Evolutionary conservation across 805 yeast genomes (phyloP), one percentile per base, ranked within the genome.

Genomic region (Hanseniaspora osmophila): DNA sequence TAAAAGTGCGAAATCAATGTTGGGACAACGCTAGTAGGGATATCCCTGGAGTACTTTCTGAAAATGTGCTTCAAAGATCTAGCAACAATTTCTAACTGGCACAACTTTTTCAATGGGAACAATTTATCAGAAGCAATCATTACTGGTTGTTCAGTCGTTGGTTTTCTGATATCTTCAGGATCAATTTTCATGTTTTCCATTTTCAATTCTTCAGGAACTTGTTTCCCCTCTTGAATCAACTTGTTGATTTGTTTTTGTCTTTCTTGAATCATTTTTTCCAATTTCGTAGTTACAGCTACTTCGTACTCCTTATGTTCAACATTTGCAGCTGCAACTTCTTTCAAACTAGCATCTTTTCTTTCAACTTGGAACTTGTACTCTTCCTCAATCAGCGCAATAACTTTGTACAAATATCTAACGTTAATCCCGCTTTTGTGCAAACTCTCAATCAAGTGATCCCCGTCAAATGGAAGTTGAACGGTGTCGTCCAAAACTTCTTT

Each of bases 361-460:
- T 33, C 37, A 11, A 47, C 45, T 52, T 62, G 62, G 11, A 50
- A 47, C 10, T 51, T 47, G 29, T 58, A 48, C 19, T 52, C 46
- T 40, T 43, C 54, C 45, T 67, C 58, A 10, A 63, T 65, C 33
- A 63, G 52, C 37, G 60, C 57, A 45, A 62, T 56, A 41, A 56
- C 47, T 47, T 64, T 57, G 48, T 96, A 96, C 55, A 90, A 70
- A 58, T 90, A 90, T 67, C 97, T 81, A 64, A 88, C 59, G 61
- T 86, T 88, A 60, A 90, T 78, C 69, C 98, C 98, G 46, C 70
- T 68, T 50, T 74, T 74, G 62, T 92, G 98, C 63, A 90, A 63
- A 44, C 71, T 59, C 38, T 70, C 66, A 16, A 84, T 66, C 54
- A 92, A 72, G 55, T 87, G 92, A 3, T 64, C 58, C 52, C 97